A percentile compares a stretch with the other conserved stretches of the same genome.
Conservation (phyloP, 2,329 filamentous ascomycete genomes). For the Venturia effusa region DNA sequence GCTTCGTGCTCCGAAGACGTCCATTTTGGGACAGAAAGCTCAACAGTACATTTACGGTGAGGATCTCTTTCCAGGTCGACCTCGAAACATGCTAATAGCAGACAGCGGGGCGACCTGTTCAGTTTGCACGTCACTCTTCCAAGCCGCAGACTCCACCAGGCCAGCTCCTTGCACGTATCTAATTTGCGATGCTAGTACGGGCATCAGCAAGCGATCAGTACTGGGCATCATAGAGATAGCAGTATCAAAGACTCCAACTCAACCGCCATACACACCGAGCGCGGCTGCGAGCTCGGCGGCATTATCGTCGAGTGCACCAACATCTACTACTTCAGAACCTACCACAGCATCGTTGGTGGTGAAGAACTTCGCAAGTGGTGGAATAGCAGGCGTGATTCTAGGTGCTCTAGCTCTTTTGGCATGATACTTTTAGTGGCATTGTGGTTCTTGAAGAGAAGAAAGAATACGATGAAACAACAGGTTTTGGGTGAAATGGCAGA, state of each 20-base stretch:
- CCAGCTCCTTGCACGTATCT: not conserved
- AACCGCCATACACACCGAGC: not conserved
- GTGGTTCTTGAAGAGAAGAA: not conserved
- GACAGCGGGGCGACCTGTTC: not conserved
- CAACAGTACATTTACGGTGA: not conserved
- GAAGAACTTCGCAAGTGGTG: not conserved
- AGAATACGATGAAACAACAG: not conserved
- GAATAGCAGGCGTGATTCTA: not conserved
- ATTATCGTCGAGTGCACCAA: not conserved
- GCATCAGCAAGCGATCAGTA: not conserved
- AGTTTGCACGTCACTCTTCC: not conserved
- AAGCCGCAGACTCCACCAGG: not conserved
- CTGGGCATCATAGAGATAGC: not conserved
- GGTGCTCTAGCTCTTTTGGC: not conserved
- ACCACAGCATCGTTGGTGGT: not conserved
- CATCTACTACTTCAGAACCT: not conserved
- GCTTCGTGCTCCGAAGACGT: not conserved
- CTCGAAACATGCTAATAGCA: not conserved
- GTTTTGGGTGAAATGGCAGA: not conserved
- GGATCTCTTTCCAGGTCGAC: not conserved
- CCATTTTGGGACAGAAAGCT: not conserved
- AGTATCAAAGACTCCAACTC: not conserved
- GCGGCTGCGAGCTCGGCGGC: not conserved
- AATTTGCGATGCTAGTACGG: not conserved
- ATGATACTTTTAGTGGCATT: not conserved